phyloP scores from a whole-genome alignment of 768 basidiomycete species.

The Pleurotus ostreatus region DNA sequence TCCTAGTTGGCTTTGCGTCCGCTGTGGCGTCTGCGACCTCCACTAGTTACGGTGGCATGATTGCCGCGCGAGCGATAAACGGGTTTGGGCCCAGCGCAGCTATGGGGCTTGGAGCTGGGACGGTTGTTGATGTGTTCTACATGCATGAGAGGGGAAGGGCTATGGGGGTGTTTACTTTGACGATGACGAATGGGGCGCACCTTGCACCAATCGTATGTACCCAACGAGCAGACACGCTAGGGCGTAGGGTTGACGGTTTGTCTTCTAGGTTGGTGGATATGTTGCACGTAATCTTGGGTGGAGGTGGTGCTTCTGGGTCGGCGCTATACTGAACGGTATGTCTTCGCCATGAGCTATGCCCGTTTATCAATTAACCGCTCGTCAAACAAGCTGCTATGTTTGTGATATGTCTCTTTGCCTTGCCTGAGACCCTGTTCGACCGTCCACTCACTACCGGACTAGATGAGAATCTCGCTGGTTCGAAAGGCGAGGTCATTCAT shows the following conservation, averaged over 20 bases:
- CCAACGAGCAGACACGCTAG: background rate
- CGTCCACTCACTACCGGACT: conserved; percentile 13
- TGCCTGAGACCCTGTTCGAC: conserved; percentile 40
- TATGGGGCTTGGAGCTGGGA: conserved; percentile 33
- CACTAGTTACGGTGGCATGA: conserved; percentile 26
- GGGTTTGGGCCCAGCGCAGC: conserved; percentile 33
- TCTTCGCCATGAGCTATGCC: background rate
- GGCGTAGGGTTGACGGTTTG: background rate
- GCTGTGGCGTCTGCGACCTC: conserved; percentile 29
- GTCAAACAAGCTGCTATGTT: conserved; percentile 21
- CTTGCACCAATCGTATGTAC: conserved; percentile 32
- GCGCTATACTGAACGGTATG: conserved; percentile 36
- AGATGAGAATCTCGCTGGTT: background rate
- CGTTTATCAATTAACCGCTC: no score
- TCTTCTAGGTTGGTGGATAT: conserved; percentile 29
- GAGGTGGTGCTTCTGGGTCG: conserved; percentile 42
- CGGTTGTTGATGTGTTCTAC: conserved; percentile 33
- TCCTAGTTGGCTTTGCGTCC: conserved; percentile 29
- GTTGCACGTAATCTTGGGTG: conserved; percentile 32
- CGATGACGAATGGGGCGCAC: conserved; percentile 37
- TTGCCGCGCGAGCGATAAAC: conserved; percentile 32
- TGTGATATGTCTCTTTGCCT: conserved; percentile 29
- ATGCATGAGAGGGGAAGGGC: conserved; percentile 36
- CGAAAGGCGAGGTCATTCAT: background rate
- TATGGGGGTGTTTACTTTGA: conserved; percentile 38